phyloP scores from a whole-genome alignment of 31 red algal species.

The Porphyra umbilicalis region DNA sequence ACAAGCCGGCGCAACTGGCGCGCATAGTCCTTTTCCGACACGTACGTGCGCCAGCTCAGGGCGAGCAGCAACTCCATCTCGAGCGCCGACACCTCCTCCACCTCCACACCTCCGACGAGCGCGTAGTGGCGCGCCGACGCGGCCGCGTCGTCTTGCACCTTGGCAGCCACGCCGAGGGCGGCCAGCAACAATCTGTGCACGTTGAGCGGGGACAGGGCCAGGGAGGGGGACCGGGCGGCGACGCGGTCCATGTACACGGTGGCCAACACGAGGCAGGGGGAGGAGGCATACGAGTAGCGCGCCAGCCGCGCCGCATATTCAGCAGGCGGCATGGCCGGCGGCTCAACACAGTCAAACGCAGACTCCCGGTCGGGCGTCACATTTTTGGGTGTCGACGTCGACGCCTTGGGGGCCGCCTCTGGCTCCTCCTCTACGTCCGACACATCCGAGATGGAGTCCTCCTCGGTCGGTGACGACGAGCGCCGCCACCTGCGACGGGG shows the following conservation, averaged over 20 bases:
- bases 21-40: slow-evolving; percentile 37
- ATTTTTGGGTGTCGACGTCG: no score
- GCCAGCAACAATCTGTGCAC: slow-evolving; percentile 78
- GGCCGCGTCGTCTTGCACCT: slow-evolving; percentile 75
- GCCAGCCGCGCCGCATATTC: slow-evolving; percentile 72
- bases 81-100: slow-evolving; percentile 56
- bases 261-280: slow-evolving; percentile 66
- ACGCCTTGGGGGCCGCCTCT: no score
- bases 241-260: slow-evolving; percentile 43
- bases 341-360: slow-evolving; percentile 4
- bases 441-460: no score
- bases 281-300: slow-evolving; percentile 81
- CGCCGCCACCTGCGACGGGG: no score
- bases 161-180: slow-evolving; percentile 62
- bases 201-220: slow-evolving; percentile 45
- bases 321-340: slow-evolving; percentile 69
- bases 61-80: slow-evolving; percentile 66
- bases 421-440: no score
- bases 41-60: slow-evolving; percentile 54
- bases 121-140: slow-evolving; percentile 76
- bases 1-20: no score
- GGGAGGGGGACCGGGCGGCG: slow-evolving; percentile 16
- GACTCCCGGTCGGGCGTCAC: no score
- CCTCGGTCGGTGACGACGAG: no score
- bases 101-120: slow-evolving; percentile 76